Evolutionary conservation across 805 yeast species (phyloP), one percentile per base, ranked within the genome.

Genomic region (Starmerella bombicola): DNA sequence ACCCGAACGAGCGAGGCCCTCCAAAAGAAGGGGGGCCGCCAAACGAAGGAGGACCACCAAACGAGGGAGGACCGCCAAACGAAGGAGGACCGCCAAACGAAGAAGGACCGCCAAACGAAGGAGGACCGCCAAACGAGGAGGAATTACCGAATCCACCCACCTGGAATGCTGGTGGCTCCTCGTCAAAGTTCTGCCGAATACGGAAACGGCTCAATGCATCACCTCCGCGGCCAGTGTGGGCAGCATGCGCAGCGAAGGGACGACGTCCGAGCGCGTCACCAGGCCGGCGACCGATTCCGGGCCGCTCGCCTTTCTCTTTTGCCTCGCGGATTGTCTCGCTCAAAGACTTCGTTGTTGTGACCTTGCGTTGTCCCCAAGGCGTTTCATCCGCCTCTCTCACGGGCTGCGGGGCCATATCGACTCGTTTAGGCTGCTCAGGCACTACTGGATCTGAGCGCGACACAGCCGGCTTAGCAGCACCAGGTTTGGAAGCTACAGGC

Each of bases 191-290:
- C n/a, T n/a, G n/a, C n/a, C 37, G 24, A n/a, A 47, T 35, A 16
- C 52, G 50, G 41, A 51, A 51, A 19, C 54, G 45, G 42, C 44
- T 32, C 18, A 49, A 35, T 2, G 47, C 49, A 33, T 48, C 53
- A 16, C 29, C 37, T 12, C 46, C 48, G n/a, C 37, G 24, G 10
- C 17, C 18, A 25, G 15, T 10, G 10, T 21, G 18, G 24, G 35
- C n/a, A n/a, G n/a, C n/a, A n/a, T n/a, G n/a, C n/a, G n/a, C n/a
- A n/a, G n/a, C n/a, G n/a, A n/a, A n/a, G n/a, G n/a, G n/a, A n/a
- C n/a, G n/a, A n/a, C n/a, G n/a, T n/a, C n/a, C n/a, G n/a, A n/a
- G n/a, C n/a, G n/a, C n/a, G n/a, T n/a, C n/a, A n/a, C n/a, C n/a
- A n/a, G n/a, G n/a, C n/a, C n/a, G n/a, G n/a, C n/a, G n/a, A n/a